Evolutionary conservation across 768 basidiomycete genomes (phyloP), one percentile per base, ranked within the genome.

Genomic region (Pluteus cervinus): DNA sequence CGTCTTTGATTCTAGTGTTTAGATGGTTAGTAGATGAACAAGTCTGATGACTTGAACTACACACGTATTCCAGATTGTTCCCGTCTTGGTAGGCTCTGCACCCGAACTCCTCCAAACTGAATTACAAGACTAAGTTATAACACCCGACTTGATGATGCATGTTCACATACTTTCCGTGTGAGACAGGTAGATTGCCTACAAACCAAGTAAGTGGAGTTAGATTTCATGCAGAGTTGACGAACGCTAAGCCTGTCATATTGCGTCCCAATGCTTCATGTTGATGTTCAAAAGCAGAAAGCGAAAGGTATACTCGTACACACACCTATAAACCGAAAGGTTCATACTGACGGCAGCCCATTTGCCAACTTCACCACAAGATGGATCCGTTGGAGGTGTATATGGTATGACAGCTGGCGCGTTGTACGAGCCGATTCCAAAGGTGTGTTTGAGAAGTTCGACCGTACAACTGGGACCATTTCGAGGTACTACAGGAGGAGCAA

Each of bases 101-200:
- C 78, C 80, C 2, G 76, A 79, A 21, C 72, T 78, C 8, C 80
- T 66, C 79, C 79, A 81, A 34, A 81, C 79, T 79, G 22, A n/a
- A n/a, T n/a, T n/a, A n/a, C n/a, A n/a, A n/a, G n/a, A n/a, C n/a
- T n/a, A n/a, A n/a, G n/a, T n/a, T n/a, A n/a, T n/a, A n/a, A n/a
- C n/a, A n/a, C n/a, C n/a, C n/a, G n/a, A n/a, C n/a, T n/a, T n/a
- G n/a, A n/a, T n/a, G n/a, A n/a, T n/a, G n/a, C n/a, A n/a, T n/a
- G n/a, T n/a, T n/a, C n/a, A n/a, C n/a, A n/a, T n/a, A n/a, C n/a
- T n/a, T n/a, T n/a, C n/a, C n/a, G n/a, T n/a, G n/a, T n/a, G n/a
- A n/a, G n/a, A n/a, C n/a, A n/a, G n/a, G n/a, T n/a, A n/a, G n/a
- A n/a, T n/a, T n/a, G n/a, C n/a, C n/a, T n/a, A n/a, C n/a, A n/a